Conservation (phyloP, 1,284 basidiomycete species). For the Trichosporon sp. region DNA sequence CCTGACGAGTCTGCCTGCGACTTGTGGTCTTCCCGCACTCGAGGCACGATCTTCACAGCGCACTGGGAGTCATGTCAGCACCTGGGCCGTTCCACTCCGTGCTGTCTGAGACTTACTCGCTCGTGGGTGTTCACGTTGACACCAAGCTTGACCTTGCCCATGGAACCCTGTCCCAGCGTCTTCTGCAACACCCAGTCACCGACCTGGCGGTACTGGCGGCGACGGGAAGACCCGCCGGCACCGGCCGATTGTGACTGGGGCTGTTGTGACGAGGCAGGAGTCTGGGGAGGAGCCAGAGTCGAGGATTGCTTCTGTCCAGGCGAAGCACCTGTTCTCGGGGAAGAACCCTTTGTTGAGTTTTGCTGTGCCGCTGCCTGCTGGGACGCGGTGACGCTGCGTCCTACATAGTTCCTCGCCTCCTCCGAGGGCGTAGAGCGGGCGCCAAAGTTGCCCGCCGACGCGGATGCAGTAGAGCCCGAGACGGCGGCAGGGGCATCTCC, state of each 20-base stretch:
- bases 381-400: slow-evolving; percentile 26
- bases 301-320: slow-evolving; percentile 20
- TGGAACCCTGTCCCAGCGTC: slow-evolving; percentile 95
- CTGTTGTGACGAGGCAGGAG: slow-evolving; percentile 14
- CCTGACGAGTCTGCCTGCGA: slow-evolving; percentile 55
- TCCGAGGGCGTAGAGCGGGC: slow-evolving; percentile 37
- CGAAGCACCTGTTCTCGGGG: slow-evolving; percentile 13
- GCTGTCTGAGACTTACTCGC: slow-evolving; percentile 67
- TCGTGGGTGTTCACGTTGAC: slow-evolving; percentile 86
- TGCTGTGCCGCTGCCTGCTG: slow-evolving; percentile 18
- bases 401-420: slow-evolving; percentile 37
- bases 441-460: slow-evolving; percentile 29
- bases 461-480: slow-evolving; percentile 26
- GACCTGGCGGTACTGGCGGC: slow-evolving; percentile 57
- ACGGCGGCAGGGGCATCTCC: slow-evolving; percentile 20
- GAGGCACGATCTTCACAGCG: slow-evolving; percentile 96
- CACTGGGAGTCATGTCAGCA: slow-evolving; percentile 62
- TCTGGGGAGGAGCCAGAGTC: background rate
- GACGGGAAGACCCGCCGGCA: slow-evolving; percentile 22
- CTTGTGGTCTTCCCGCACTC: slow-evolving; percentile 60
- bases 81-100: background rate
- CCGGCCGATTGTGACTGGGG: background rate
- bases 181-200: slow-evolving; percentile 97
- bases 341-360: slow-evolving; percentile 13
- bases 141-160: slow-evolving; percentile 99